These are phyloP conservation scores for Blastobotrys buckinghamii DNA, from an alignment of 1,139 yeast genomes.

Conservation along the genomic window DNA sequence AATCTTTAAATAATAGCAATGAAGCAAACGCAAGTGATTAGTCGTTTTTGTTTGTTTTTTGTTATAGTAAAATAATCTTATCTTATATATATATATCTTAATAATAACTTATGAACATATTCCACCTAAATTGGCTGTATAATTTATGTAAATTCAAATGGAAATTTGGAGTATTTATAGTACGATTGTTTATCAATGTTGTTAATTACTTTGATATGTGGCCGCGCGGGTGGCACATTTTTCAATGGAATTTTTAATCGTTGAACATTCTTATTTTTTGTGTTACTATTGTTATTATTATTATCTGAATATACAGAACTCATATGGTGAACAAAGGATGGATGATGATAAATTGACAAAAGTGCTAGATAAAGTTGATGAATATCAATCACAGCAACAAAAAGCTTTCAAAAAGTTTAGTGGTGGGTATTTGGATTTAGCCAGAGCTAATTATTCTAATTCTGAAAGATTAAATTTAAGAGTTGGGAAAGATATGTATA, in stretches of 20 bases:
- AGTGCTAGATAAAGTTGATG: slow-evolving; percentile 18
- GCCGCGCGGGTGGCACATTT: not conserved
- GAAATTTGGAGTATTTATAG: not conserved
- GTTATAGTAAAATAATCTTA: no score
- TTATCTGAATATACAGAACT: not conserved
- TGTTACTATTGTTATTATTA: not conserved
- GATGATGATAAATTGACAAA: slow-evolving; percentile 14
- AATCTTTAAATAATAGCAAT: not conserved
- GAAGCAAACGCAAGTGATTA: not conserved
- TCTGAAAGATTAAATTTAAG: slow-evolving; percentile 12
- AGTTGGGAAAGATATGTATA: slow-evolving; percentile 32
- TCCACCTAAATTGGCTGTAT: no score
- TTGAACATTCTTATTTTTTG: not conserved
- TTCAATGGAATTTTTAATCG: not conserved
- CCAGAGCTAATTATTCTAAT: slow-evolving; percentile 30
- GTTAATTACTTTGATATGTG: not conserved
- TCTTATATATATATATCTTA: no score
- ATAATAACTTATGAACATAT: no score
- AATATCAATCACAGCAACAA: slow-evolving; percentile 15
- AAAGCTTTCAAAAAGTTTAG: slow-evolving; percentile 10
- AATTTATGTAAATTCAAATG: not conserved
- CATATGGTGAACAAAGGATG: no score
- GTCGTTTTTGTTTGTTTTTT: not conserved
- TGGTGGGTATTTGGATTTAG: slow-evolving; percentile 29
- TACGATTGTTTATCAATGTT: not conserved